Base-by-base conservation (phyloP, 2,329 filamentous ascomycete species). In the Fusarium tricinctum region DNA sequence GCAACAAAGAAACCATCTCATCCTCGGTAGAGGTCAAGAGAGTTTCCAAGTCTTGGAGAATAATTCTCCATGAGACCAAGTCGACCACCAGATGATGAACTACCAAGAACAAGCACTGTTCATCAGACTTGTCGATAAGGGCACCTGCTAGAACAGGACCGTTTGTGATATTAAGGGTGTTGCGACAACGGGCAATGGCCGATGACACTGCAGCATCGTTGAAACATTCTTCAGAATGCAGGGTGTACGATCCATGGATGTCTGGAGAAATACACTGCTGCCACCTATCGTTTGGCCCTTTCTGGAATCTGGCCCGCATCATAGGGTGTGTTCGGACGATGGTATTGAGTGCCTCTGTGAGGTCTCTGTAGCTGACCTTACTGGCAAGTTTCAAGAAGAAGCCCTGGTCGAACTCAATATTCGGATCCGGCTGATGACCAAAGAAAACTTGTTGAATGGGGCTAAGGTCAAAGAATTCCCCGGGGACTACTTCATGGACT, bases 61-160 rank as follows among this genome's bases (percentile, higher is more conserved):
- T 53, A 20, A 63, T 42, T 12, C 59, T 54, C 59, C 59, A 63
- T 3, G 59, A 63, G 5, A 63, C 53, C 19, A 51, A 28, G 32
- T 63, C 59, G 14, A 58, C 54, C 8, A 63, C 54, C 19, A 63
- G 59, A 53, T 63, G 59, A 20, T 63, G 59, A 26, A 53, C 33
- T 3, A 35, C 45, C 9, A 63, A 40, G 13, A 63, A 63, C 17
- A 58, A 47, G 26, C 35, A 49, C 39, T 63, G 59, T 0, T 63
- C 23, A 8, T 32, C 44, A 20, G 39, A 32, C 5, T 58, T 54
- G 32, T 63, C 19, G 15, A 63, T 53, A 9, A 63, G 30, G 3
- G 40, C 17, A 13, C 32, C 54, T 7, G 43, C 48, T 45, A 53
- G 32, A 4, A 63, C 7, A 7, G 53, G 59, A 2, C 53, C 59